phyloP scores from a whole-genome alignment of 2,329 filamentous ascomycete species.

The Epichloe typhina region DNA sequence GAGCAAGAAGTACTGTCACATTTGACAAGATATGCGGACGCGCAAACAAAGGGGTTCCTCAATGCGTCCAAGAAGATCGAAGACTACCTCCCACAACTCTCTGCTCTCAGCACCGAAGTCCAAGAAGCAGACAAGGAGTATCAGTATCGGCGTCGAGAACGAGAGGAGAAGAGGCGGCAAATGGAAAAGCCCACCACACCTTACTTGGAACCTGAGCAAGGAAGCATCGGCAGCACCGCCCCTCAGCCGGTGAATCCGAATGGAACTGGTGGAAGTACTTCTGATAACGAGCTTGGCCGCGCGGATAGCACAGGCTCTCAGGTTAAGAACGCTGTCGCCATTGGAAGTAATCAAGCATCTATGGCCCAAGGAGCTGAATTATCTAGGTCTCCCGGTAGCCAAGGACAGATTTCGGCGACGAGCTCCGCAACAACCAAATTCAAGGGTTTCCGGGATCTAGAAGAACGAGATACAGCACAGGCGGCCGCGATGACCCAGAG shows the following conservation, averaged over 20 bases:
- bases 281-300: slow-evolving; percentile 57
- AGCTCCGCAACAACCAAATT: slow-evolving; percentile 52
- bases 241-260: slow-evolving; percentile 24
- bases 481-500: slow-evolving; percentile 43
- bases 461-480: slow-evolving; percentile 60
- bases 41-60: slow-evolving; percentile 74
- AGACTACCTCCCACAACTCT: slow-evolving; percentile 72
- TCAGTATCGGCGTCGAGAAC: slow-evolving; percentile 84
- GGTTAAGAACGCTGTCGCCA: slow-evolving; percentile 38
- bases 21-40: slow-evolving; percentile 84
- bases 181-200: slow-evolving; percentile 76
- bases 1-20: slow-evolving; percentile 94
- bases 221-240: slow-evolving; percentile 26
- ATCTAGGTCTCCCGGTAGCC: slow-evolving; percentile 44
- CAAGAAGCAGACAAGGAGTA: slow-evolving; percentile 91
- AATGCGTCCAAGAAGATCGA: slow-evolving; percentile 78
- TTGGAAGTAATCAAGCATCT: slow-evolving; percentile 22
- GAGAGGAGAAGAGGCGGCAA: slow-evolving; percentile 83
- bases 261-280: slow-evolving; percentile 33
- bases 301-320: slow-evolving; percentile 65
- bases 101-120: slow-evolving; percentile 82
- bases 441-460: slow-evolving; percentile 83
- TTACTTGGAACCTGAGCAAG: slow-evolving; percentile 56
- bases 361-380: slow-evolving; percentile 26
- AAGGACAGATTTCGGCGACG: slow-evolving; percentile 29